A percentile compares a stretch with the other conserved stretches of the same genome.
phyloP scores from a whole-genome alignment of 164 flowering plant species.

The Berberis vulgaris region DNA sequence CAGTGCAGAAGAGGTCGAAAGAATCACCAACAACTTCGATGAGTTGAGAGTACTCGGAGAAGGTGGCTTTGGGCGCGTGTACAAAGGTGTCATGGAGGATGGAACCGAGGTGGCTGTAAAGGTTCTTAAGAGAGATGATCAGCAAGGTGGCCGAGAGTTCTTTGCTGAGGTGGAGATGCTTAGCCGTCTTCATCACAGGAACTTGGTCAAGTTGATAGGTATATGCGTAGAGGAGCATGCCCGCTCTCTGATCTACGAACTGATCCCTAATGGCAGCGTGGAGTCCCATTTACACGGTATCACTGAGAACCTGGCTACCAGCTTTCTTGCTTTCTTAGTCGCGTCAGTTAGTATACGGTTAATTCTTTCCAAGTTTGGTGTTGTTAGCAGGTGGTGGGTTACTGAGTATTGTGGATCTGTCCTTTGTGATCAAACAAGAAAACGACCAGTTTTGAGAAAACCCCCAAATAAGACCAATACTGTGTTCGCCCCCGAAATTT shows the following conservation, averaged over 20 bases:
- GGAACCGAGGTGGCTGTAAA: constrained; percentile 78
- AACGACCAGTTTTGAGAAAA: too few species aligned
- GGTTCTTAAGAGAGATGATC: constrained; percentile 82
- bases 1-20: constrained; percentile 55
- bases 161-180: constrained; percentile 98
- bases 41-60: constrained; percentile 69
- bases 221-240: constrained; percentile 68
- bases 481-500: too few species aligned
- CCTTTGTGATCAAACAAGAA: too few species aligned
- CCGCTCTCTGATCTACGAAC: constrained; percentile 85
- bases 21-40: constrained; percentile 63
- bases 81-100: constrained; percentile 75
- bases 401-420: too few species aligned
- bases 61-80: constrained; percentile 95
- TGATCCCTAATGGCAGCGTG: constrained; percentile 90
- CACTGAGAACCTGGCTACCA: neutral
- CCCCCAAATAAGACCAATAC: too few species aligned
- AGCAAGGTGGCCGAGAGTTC: constrained; percentile 84
- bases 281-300: constrained; percentile 94
- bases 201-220: constrained; percentile 91
- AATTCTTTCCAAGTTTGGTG: too few species aligned
- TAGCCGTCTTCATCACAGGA: constrained; percentile 89
- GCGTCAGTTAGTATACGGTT: too few species aligned
- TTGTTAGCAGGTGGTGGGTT: too few species aligned
- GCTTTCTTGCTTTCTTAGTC: neutral